phyloP scores from a whole-genome alignment of 192 early-diverging fungal species.

The Podila minutissima region DNA sequence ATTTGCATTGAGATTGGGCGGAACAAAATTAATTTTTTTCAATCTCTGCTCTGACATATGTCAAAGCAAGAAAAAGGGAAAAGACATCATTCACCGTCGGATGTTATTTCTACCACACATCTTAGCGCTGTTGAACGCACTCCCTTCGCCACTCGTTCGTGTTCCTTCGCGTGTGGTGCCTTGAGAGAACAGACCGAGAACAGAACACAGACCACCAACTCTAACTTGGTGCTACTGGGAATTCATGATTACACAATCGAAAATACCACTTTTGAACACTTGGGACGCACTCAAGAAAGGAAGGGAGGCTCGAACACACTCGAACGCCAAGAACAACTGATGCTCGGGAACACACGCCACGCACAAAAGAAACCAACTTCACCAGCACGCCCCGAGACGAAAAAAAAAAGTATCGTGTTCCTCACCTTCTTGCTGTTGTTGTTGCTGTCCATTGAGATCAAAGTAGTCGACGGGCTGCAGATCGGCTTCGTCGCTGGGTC shows the following conservation, averaged over 20 bases:
- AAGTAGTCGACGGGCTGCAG: slow-evolving; percentile 43
- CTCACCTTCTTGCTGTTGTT: background rate
- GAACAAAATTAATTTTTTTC: background rate
- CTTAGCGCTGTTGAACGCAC: too few species aligned
- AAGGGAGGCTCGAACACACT: background rate
- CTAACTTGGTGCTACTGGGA: background rate
- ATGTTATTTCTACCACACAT: too few species aligned
- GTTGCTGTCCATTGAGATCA: slow-evolving; percentile 35
- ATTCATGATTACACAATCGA: background rate
- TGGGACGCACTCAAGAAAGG: background rate
- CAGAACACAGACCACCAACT: background rate
- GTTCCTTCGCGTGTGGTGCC: background rate
- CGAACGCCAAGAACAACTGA: background rate
- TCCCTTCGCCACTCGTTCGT: too few species aligned
- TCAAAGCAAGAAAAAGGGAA: slow-evolving; percentile 8
- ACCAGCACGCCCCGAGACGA: background rate
- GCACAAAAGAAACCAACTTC: too few species aligned
- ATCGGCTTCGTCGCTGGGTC: slow-evolving; percentile 53
- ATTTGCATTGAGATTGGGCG: background rate
- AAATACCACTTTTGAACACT: too few species aligned
- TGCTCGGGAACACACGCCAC: too few species aligned
- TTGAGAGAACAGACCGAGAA: background rate
- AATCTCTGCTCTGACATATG: slow-evolving; percentile 37
- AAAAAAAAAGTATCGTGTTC: background rate
- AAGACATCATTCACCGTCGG: too few species aligned